Evolutionary conservation across 805 yeast genomes (phyloP), one percentile per base, ranked within the genome.

Genomic region (Zygotorulaspora sp.): DNA sequence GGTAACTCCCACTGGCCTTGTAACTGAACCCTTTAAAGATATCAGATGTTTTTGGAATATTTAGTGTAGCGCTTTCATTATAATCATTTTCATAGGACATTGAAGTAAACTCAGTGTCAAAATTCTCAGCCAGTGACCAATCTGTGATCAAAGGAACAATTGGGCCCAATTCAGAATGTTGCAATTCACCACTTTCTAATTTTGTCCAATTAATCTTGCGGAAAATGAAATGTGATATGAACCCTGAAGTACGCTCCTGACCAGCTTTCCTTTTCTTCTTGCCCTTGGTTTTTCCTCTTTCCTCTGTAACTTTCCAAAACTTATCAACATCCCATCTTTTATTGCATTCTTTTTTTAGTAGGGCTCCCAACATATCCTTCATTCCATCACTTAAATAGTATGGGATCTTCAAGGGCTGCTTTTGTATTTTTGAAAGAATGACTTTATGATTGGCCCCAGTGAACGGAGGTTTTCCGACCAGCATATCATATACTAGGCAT

Each of bases 381-480:
- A 92, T 89, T 36, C 86, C 94, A 17, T 72, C 74, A 3, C 92
- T 76, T 22, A 88, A 65, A 55, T 85, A 87, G 53, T 75, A 82
- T 0, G 96, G 96, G 28, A 80, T 66, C 38, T 71, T 75, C n/a
- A 62, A 61, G 5, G 58, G 58, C 20, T 47, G 50, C 36, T 80
- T 72, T 29, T 75, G 67, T 20, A 87, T 80, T 57, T 85, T 87
- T 45, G 82, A 85, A 64, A 83, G 71, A 20, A 87, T 83, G 30
- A 72, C 74, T 55, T 82, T 80, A 52, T 83, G 81, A 51, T 82
- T 83, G 38, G 74, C 80, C 3, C 96, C 96, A 0, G 92, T 83
- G 60, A 84, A 86, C 1, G 96, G 96, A 0, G 96, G 95, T 32
- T 79, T 71, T 0, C 96, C 96, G 0, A 89, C 80, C 35, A 87